phyloP scores from a whole-genome alignment of 805 yeast genomes.

The Barnettozyma vustinii region DNA sequence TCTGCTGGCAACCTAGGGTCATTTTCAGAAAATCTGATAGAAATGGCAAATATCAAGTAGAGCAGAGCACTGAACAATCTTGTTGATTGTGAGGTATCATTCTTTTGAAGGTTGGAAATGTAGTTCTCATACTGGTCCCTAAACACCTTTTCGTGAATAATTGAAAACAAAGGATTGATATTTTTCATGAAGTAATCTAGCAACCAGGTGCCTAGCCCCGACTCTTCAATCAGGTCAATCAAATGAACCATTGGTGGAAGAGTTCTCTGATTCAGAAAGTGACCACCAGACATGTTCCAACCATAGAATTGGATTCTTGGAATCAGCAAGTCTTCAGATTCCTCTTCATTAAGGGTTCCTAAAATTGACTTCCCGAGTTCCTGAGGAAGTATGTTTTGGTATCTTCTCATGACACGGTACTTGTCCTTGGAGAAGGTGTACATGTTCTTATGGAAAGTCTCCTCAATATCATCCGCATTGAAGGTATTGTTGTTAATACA shows the following conservation, averaged over 20 bases:
- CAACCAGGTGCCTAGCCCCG: slow-evolving; percentile 29
- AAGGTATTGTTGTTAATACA: slow-evolving; percentile 9
- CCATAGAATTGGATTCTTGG: slow-evolving; percentile 60
- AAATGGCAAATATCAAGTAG: slow-evolving; percentile 41
- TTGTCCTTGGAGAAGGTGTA: slow-evolving; percentile 33
- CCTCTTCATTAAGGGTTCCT: slow-evolving; percentile 30
- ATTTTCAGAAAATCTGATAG: slow-evolving; percentile 47
- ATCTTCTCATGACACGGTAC: slow-evolving; percentile 43
- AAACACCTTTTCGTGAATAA: slow-evolving; percentile 50
- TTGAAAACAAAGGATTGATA: slow-evolving; percentile 48
- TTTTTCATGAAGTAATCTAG: slow-evolving; percentile 39
- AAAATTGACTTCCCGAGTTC: slow-evolving; percentile 34
- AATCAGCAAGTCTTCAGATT: slow-evolving; percentile 29
- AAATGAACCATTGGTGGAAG: slow-evolving; percentile 24
- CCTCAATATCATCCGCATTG: slow-evolving; percentile 9
- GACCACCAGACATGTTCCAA: slow-evolving; percentile 61
- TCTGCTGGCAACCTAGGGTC: slow-evolving; percentile 8
- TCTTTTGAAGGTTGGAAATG: slow-evolving; percentile 30
- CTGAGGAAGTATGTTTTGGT: slow-evolving; percentile 37
- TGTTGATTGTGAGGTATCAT: slow-evolving; percentile 23
- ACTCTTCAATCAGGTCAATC: slow-evolving; percentile 19
- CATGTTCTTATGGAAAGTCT: slow-evolving; percentile 18
- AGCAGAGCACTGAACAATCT: slow-evolving; percentile 48
- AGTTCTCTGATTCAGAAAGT: slow-evolving; percentile 36
- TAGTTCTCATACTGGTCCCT: slow-evolving; percentile 39